Evolutionary conservation across 2,329 filamentous ascomycete genomes (phyloP).

Genomic region (Sporothrix brunneoviolacea): DNA sequence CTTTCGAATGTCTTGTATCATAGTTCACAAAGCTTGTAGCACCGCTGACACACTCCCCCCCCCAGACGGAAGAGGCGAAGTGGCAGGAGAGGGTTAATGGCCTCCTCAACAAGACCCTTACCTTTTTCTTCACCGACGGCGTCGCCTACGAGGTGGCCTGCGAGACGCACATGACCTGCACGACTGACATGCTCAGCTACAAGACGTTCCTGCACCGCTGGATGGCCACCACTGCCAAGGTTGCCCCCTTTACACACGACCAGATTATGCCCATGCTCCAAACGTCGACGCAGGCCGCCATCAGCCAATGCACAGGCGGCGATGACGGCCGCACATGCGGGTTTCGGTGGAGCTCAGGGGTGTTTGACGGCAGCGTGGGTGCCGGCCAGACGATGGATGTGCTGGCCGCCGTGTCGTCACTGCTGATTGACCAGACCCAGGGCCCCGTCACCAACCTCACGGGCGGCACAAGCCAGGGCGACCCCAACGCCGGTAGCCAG

Average conservation of each 20-base stretch:
- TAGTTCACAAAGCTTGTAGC: too few species aligned
- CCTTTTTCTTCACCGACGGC: constrained; percentile 39
- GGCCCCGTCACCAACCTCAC: constrained; percentile 35
- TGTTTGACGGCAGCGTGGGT: constrained; percentile 43
- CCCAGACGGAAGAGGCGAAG: constrained; percentile 16
- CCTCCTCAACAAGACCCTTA: constrained; percentile 37
- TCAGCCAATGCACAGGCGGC: constrained; percentile 42
- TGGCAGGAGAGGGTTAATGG: constrained; percentile 42
- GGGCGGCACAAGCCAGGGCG: constrained; percentile 45
- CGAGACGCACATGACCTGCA: constrained; percentile 45
- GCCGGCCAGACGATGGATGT: constrained; percentile 52
- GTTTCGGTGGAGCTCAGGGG: constrained; percentile 42
- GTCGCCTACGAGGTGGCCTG: constrained; percentile 52
- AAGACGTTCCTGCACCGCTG: constrained; percentile 50
- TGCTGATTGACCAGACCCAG: constrained; percentile 29
- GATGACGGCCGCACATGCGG: constrained; percentile 40
- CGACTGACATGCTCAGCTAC: constrained; percentile 52
- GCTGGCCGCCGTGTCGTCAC: constrained; percentile 42
- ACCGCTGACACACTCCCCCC: background rate
- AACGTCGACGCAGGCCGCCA: constrained; percentile 43
- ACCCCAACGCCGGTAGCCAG: constrained; percentile 39
- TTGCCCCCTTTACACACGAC: constrained; percentile 42
- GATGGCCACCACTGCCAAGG: constrained; percentile 41
- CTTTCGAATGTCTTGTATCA: background rate
- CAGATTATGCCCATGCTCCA: constrained; percentile 39